Percentiles rank a stretch among this genome's conserved stretches.
Conservation (phyloP, 148 eudicot genomes). For the Selenicereus undatus region DNA sequence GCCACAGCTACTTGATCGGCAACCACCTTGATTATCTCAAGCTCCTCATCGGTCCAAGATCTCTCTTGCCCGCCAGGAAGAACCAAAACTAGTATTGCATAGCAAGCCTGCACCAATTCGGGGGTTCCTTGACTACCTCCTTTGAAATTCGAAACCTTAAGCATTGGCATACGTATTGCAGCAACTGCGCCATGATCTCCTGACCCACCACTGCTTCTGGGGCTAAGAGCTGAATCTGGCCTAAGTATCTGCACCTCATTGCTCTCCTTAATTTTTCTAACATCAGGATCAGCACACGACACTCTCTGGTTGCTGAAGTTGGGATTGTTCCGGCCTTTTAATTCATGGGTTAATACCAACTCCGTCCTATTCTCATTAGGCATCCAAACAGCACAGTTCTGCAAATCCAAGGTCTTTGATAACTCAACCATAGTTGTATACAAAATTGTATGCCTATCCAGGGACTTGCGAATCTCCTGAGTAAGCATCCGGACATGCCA, state of each 20-base stretch:
- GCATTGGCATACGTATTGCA: constrained; percentile 85
- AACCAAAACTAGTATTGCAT: constrained; percentile 75
- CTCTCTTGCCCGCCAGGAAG: constrained; percentile 48
- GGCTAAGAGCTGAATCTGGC: constrained; percentile 54
- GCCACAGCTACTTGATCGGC: constrained; percentile 99
- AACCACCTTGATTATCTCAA: constrained; percentile 72
- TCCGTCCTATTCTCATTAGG: constrained; percentile 68
- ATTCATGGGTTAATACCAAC: constrained; percentile 62
- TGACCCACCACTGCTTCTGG: constrained; percentile 50
- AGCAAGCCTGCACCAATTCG: constrained; percentile 62
- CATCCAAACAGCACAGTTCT: constrained; percentile 93
- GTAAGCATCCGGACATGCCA: constrained; percentile 93
- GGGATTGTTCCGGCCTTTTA: constrained; percentile 32
- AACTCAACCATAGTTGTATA: constrained; percentile 77
- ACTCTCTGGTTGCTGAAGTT: constrained; percentile 28
- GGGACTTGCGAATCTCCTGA: constrained; percentile 77
- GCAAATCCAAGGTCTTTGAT: constrained; percentile 67
- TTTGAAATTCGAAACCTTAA: constrained; percentile 65
- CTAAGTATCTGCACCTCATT: constrained; percentile 52
- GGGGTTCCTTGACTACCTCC: constrained; percentile 92
- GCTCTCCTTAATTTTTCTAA: constrained; percentile 47
- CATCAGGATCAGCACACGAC: constrained; percentile 57
- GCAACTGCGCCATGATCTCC: constrained; percentile 64
- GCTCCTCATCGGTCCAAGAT: constrained; percentile 56
- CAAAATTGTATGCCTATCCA: constrained; percentile 75